These are phyloP conservation scores for Tulasnella sp. DNA, from an alignment of 768 basidiomycete genomes.

Conservation along the genomic window DNA sequence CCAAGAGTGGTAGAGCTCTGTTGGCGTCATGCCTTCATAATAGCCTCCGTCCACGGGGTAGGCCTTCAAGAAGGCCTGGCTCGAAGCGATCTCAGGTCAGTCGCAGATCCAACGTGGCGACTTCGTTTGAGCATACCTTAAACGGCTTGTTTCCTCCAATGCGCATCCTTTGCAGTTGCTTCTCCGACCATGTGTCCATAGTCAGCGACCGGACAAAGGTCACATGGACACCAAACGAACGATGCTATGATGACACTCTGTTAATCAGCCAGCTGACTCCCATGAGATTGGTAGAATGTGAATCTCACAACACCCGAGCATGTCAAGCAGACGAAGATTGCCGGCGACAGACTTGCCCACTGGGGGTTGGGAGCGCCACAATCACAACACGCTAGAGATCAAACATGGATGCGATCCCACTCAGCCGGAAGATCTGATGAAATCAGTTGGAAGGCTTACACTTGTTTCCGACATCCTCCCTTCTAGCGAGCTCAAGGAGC, in stretches of 20 bases:
- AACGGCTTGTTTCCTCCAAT: constrained; percentile 31
- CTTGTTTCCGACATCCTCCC: constrained; percentile 63
- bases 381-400: constrained; percentile 48
- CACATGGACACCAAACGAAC: constrained; percentile 91
- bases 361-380: constrained; percentile 87
- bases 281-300: background rate
- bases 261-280: background rate
- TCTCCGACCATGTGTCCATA: constrained; percentile 93
- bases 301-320: constrained; percentile 28
- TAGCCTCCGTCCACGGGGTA: constrained; percentile 64
- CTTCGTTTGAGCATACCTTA: background rate
- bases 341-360: constrained; percentile 52
- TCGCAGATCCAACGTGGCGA: constrained; percentile 3
- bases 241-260: constrained; percentile 33
- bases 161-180: constrained; percentile 85
- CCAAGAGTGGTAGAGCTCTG: constrained; percentile 87
- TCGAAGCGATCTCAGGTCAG: constrained; percentile 82
- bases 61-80: constrained; percentile 63
- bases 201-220: constrained; percentile 88
- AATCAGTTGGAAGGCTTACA: constrained; percentile 22
- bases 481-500: constrained; percentile 63
- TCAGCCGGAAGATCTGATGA: background rate
- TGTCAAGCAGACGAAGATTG: constrained; percentile 80
- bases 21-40: constrained; percentile 45
- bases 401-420: background rate